Evolutionary conservation across 1,284 basidiomycete species (phyloP), one percentile per base, ranked within the genome.

Genomic region (Ganoderma sinense): DNA sequence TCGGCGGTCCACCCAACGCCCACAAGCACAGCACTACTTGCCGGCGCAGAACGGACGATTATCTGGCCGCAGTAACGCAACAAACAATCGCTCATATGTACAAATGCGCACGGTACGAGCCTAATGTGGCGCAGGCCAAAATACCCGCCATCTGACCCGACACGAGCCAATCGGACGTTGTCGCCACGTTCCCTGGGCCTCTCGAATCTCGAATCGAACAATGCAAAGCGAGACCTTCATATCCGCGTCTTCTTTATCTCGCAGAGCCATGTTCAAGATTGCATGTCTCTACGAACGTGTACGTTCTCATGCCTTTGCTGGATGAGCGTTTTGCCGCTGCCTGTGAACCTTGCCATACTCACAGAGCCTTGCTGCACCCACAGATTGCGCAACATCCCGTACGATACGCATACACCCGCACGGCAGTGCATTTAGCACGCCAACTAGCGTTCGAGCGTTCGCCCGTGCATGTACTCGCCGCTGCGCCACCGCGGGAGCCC

Each of bases 401-500:
- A 61, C 20, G 26, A 43, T 20, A 18, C 59, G n/a, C 40, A 41
- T 61, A 41, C 39, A 43, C 40, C 23, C 39, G 36, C 23, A 41
- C 39, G 40, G 36, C 40, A 23, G 39, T 10, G 40, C 40, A 61
- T 41, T 40, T 41, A 59, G 40, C 40, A 61, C 40, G 59, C 39
- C 40, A 59, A 39, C 33, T n/a, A 59, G 39, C 59, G 40, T 61
- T 61, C 23, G 23, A 59, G 39, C 59, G 40, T 61, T 43, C 39
- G 20, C 23, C 45, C 18, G 31, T 14, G 29, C 61, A 43, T 62
- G 40, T 51, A 51, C 31, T 45, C n/a, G 36, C 7, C 18, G 29
- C 64, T 53, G 53, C 51, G 36, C 53, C 53, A 64, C 55, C 64
- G 64, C 64, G 64, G 64, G 64, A 65, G 64, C 26, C 55, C 53